A percentile compares a stretch with the other conserved stretches of the same genome.
Conservation (phyloP, 495 filamentous ascomycete genomes). For the Penicillium chermesinum region DNA sequence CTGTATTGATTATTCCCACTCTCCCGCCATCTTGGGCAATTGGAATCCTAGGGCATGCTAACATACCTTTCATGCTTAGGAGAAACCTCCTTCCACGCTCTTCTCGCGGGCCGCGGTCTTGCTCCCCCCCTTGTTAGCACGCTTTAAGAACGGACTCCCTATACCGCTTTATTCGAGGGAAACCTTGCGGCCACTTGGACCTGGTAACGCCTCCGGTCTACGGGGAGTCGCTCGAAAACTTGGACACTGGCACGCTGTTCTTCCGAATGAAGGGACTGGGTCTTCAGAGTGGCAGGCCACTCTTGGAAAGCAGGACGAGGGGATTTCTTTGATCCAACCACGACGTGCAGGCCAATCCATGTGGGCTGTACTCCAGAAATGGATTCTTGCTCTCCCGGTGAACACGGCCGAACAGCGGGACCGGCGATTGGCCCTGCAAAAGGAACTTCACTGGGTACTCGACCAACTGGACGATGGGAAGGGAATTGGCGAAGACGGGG, state of each 20-base stretch:
- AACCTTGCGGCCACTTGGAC: conserved; percentile 72
- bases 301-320: conserved; percentile 16
- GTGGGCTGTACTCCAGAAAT: conserved; percentile 94
- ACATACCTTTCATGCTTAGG: conserved; percentile 44
- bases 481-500: conserved; percentile 66
- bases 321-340: conserved; percentile 53
- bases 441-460: conserved; percentile 66
- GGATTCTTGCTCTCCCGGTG: conserved; percentile 80
- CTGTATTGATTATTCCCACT: background rate
- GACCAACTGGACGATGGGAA: conserved; percentile 65
- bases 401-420: conserved; percentile 58
- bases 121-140: conserved; percentile 83
- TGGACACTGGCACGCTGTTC: conserved; percentile 86
- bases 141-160: conserved; percentile 95
- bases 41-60: conserved; percentile 27
- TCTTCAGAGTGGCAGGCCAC: conserved; percentile 13
- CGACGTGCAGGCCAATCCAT: conserved; percentile 68
- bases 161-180: conserved; percentile 83
- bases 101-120: conserved; percentile 72
- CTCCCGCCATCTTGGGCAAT: conserved; percentile 5
- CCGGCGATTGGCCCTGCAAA: conserved; percentile 63
- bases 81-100: conserved; percentile 63
- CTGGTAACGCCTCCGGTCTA: conserved; percentile 66
- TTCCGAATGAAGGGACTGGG: conserved; percentile 36
- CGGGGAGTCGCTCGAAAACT: conserved; percentile 75